Evolutionary conservation across 768 basidiomycete genomes (phyloP).

Genomic region (Boletus pseudopeckii): DNA sequence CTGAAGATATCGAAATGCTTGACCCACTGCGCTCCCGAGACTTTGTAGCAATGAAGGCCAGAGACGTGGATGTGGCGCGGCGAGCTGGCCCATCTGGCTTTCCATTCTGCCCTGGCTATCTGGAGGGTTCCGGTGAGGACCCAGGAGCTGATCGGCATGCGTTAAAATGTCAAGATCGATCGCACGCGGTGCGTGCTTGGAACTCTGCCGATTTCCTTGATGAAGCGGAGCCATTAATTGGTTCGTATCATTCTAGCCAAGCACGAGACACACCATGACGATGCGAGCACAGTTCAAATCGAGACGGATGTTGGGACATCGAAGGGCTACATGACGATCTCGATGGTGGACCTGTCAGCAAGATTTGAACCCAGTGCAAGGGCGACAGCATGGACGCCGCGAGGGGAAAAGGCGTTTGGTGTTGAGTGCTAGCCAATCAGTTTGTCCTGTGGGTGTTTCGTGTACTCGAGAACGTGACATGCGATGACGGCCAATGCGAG

Average conservation of each 20-base stretch:
- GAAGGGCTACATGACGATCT: constrained; percentile 42
- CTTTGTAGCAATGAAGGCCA: too few species aligned
- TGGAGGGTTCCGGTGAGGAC: too few species aligned
- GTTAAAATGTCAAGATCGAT: too few species aligned
- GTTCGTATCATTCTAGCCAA: constrained; percentile 66
- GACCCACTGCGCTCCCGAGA: too few species aligned
- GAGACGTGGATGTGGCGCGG: too few species aligned
- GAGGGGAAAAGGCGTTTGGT: constrained; percentile 62
- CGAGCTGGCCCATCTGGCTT: too few species aligned
- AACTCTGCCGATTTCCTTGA: constrained; percentile 79
- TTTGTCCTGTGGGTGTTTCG: constrained; percentile 7
- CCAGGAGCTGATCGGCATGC: too few species aligned
- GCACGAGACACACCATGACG: constrained; percentile 47
- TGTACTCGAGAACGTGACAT: constrained; percentile 37
- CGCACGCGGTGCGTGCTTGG: too few species aligned
- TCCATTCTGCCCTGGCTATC: too few species aligned
- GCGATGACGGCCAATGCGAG: constrained; percentile 54
- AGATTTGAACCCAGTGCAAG: constrained; percentile 89
- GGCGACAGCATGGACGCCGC: constrained; percentile 56
- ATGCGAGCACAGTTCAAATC: constrained; percentile 91
- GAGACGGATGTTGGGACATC: constrained; percentile 73
- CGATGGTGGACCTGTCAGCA: constrained; percentile 83
- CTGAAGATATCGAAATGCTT: too few species aligned
- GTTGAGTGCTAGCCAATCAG: constrained; percentile 64
- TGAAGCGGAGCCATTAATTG: constrained; percentile 48